Evolutionary conservation across 2,329 filamentous ascomycete genomes (phyloP).

Genomic region (Cladophialophora yegresii): DNA sequence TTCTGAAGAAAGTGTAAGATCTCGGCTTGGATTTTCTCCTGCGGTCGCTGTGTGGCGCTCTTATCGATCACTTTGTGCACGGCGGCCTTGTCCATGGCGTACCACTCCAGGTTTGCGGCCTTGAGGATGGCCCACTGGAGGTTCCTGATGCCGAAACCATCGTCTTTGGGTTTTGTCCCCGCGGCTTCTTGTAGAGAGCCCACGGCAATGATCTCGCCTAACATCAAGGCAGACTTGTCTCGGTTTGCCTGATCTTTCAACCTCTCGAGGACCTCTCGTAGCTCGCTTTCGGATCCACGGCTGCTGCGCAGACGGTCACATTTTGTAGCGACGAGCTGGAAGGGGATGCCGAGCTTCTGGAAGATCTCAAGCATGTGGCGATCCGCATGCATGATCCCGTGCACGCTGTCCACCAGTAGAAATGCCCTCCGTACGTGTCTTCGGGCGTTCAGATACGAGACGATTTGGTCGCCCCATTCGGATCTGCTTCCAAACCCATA

Average conservation of each 20-base stretch:
- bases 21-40: slow-evolving; percentile 3
- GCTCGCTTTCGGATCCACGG: slow-evolving; percentile 23
- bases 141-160: slow-evolving; percentile 59
- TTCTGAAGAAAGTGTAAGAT: slow-evolving; percentile 14
- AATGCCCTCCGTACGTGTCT: slow-evolving; percentile 66
- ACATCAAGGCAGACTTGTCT: slow-evolving; percentile 35
- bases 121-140: slow-evolving; percentile 65
- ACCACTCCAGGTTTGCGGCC: slow-evolving; percentile 59
- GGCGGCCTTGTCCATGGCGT: slow-evolving; percentile 34
- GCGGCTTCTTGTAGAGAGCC: slow-evolving; percentile 30
- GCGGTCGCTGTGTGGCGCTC: slow-evolving; percentile 5
- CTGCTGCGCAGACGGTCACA: slow-evolving; percentile 59
- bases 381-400: slow-evolving; percentile 66
- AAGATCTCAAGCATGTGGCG: slow-evolving; percentile 59
- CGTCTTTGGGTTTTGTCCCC: slow-evolving; percentile 51
- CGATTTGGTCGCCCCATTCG: slow-evolving; percentile 67
- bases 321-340: slow-evolving; percentile 69
- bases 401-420: slow-evolving; percentile 63
- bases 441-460: slow-evolving; percentile 66
- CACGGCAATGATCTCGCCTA: slow-evolving; percentile 37
- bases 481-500: slow-evolving; percentile 64
- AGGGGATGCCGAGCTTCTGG: slow-evolving; percentile 58
- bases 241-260: slow-evolving; percentile 19
- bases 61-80: slow-evolving; percentile 24
- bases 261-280: slow-evolving; percentile 15